phyloP scores from a whole-genome alignment of 148 eudicot species.

The Camellia sinensis region DNA sequence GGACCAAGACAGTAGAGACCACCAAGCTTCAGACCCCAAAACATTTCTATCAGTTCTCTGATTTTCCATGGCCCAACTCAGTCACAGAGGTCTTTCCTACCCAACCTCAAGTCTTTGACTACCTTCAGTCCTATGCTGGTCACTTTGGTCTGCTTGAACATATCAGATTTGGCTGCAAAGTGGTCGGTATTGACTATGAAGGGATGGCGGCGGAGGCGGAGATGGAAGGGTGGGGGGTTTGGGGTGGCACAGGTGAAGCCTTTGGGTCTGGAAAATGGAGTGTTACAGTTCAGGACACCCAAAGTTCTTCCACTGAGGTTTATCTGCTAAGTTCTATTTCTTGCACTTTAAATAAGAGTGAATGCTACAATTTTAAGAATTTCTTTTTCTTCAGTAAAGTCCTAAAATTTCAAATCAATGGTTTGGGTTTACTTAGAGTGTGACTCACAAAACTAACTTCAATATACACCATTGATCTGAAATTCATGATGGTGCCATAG shows the following conservation, averaged over 20 bases:
- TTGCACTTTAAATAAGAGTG: too few relatives aligned
- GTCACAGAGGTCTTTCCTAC: slow-evolving; percentile 40
- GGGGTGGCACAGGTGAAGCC: slow-evolving; percentile 58
- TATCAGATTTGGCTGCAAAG: slow-evolving; percentile 45
- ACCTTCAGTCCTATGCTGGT: slow-evolving; percentile 53
- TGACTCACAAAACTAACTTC: too few relatives aligned
- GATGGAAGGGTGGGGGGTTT: slow-evolving; percentile 42
- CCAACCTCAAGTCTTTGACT: slow-evolving; percentile 44
- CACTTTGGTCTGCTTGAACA: slow-evolving; percentile 49
- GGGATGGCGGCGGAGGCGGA: slow-evolving; percentile 38
- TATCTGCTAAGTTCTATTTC: background rate
- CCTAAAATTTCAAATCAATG: too few relatives aligned
- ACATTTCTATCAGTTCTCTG: slow-evolving; percentile 54
- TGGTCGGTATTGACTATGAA: slow-evolving; percentile 41
- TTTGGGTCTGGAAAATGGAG: slow-evolving; percentile 56
- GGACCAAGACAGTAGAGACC: slow-evolving; percentile 54
- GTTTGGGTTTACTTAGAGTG: too few relatives aligned
- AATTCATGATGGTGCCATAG: too few relatives aligned
- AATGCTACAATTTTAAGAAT: too few relatives aligned
- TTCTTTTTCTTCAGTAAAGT: too few relatives aligned
- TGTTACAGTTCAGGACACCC: slow-evolving; percentile 33
- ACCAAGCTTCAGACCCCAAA: slow-evolving; percentile 72
- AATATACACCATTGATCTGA: too few relatives aligned
- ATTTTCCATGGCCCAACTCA: slow-evolving; percentile 68
- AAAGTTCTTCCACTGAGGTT: slow-evolving; percentile 37